Base-by-base conservation (phyloP, 1,139 yeast genomes). In the Candida neerlandica region DNA sequence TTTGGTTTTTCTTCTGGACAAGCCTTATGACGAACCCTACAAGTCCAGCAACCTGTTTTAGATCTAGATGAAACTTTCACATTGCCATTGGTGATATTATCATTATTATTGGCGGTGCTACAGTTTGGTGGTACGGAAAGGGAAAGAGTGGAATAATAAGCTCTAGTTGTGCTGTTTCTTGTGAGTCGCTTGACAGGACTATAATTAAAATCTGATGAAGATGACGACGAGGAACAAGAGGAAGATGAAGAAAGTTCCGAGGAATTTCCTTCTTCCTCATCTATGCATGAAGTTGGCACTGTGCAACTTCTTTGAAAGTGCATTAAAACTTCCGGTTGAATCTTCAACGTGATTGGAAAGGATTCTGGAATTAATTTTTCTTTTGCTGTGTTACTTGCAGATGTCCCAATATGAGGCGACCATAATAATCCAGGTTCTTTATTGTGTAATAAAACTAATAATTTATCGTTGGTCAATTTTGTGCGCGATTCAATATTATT, bases 31-130 rank as follows among this genome's bases (percentile, higher is more conserved):
- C 90, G 75, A 21, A 84, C 66, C 51, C 89, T 63, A 59, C 89
- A 84, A 5, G 86, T 84, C 89, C 89, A 84, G 58, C 89, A 84
- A 0, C 89, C 89, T 35, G 69, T 72, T 54, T 78, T 78, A 1
- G 86, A 82, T 50, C 86, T 67, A 11, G 77, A 70, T 4, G 41
- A 5, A 6, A 37, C 10, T 19, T 2, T 59, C 57, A 18, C 51
- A 39, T 40, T 48, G 58, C 40, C 55, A 49, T 43, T 53, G 59
- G 43, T n/a, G 41, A 2, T 5, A 41, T 18, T n/a, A 7, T 1
- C 11, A 3, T 12, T 26, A 16, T 43, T 26, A 11, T 12, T 10
- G 26, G 37, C 4, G 12, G 32, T 23, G 14, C 3, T 19, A 32
- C 33, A 18, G 14, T 43, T 23, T 47, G 33, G 33, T 37, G 44